phyloP scores from a whole-genome alignment of 805 yeast species.

The Martiniozyma abietophila region DNA sequence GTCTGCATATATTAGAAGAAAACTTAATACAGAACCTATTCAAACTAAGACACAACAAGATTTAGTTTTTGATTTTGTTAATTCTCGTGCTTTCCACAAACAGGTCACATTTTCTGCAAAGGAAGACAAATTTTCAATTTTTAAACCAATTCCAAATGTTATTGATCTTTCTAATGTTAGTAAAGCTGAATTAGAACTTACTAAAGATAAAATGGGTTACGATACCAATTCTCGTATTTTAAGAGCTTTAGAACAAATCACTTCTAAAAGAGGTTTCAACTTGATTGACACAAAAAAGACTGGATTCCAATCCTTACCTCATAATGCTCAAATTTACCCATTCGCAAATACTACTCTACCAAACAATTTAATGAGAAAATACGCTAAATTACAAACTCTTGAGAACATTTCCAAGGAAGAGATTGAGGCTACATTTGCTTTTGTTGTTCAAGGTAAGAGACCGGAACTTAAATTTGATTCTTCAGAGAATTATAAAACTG shows the following conservation, averaged over 20 bases:
- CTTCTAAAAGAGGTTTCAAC: constrained; percentile 18
- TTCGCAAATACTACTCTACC: constrained; percentile 19
- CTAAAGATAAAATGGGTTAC: constrained; percentile 22
- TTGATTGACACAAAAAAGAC: constrained; percentile 11
- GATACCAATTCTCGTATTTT: constrained; percentile 21
- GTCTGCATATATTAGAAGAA: constrained; percentile 12
- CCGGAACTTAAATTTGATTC: constrained; percentile 18
- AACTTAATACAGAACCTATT: not conserved
- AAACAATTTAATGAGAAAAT: constrained; percentile 12
- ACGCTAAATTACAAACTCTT: constrained; percentile 11
- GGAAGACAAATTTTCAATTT: constrained; percentile 5
- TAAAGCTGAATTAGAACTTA: constrained; percentile 17
- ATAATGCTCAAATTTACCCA: constrained; percentile 16
- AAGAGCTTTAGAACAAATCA: constrained; percentile 21
- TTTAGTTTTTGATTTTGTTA: constrained; percentile 3
- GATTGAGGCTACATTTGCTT: constrained; percentile 14
- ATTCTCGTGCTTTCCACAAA: constrained; percentile 8
- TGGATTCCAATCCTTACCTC: constrained; percentile 14
- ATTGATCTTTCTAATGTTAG: constrained; percentile 4
- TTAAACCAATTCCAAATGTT: not conserved
- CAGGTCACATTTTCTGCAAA: constrained; percentile 1
- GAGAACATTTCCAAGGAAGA: constrained; percentile 15
- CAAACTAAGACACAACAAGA: constrained; percentile 2
- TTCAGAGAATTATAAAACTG: constrained; percentile 17
- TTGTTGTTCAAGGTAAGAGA: constrained; percentile 23